Base-by-base conservation (phyloP, 176 grass and related monocot genomes). In the Eragrostis nindensis region DNA sequence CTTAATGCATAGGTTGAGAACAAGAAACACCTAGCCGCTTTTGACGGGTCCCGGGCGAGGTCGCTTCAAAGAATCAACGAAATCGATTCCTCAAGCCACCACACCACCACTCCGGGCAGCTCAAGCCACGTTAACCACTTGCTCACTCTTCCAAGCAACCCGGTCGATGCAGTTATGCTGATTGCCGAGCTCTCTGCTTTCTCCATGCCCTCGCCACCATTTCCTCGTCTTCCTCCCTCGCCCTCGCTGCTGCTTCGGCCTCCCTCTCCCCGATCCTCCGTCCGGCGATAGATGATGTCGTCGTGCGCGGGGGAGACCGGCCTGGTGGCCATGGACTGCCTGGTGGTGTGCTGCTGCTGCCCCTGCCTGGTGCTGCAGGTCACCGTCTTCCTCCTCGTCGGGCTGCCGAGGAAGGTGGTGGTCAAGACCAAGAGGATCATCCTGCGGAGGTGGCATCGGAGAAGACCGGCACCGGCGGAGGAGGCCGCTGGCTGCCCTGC, bases 261-360 rank as follows among this genome's bases (percentile, higher is more conserved):
- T 24, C 18, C 43, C 21, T 26, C 64, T 26, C 64, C 8, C 25
- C 25, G 5, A 5, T 15, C 5, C 24, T 32, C 18, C 8, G 50
- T 24, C 16, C 36, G 11, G 4, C 72, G 12, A 59, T 24, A 60
- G 11, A 27, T 4, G 11, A 77, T 86, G 76, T 78, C 92, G 29
- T 75, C 72, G 59, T 63, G 84, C 39, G 68, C 41, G 76, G 84
- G 59, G 8, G 89, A 92, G 71, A 71, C 87, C 22, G 81, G 88
- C 3, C 60, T 91, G 66, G 65, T 97, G 62, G 86, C 94, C 70
- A 90, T 97, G 76, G 94, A 97, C 84, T 97, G 90, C 66, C 76
- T 91, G 25, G 88, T 97, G 80, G 91, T 93, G 68, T 97, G 90
- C 75, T 97, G 94, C 79, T 93, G 94, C 79, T 93, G 94, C 63